These are phyloP conservation scores for Endothia cerciana DNA, from an alignment of 2,329 filamentous ascomycete genomes.

Conservation along the genomic window DNA sequence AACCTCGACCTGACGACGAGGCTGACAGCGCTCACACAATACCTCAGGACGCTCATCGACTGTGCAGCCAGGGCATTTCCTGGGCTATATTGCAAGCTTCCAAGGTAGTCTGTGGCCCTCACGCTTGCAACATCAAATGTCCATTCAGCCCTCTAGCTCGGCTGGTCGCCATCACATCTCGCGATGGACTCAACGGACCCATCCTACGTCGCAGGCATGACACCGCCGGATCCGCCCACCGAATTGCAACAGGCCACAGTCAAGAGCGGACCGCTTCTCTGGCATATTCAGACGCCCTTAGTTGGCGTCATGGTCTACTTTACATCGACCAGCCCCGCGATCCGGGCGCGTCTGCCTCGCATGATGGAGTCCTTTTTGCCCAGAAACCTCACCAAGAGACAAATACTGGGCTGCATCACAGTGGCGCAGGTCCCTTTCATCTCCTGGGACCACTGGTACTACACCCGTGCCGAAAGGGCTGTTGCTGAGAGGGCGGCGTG, in stretches of 20 bases:
- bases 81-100: not conserved
- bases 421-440: not conserved
- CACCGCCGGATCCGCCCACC: not conserved
- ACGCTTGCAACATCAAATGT: not conserved
- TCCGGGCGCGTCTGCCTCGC: not conserved
- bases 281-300: not conserved
- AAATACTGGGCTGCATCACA: not conserved
- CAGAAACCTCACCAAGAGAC: not conserved
- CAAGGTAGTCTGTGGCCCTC: not conserved
- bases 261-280: not conserved
- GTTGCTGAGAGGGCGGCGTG: conserved; percentile 1
- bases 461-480: not conserved
- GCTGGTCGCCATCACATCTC: not conserved
- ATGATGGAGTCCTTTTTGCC: not conserved
- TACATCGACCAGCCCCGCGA: not conserved
- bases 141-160: not conserved
- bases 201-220: not conserved
- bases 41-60: not conserved
- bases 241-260: not conserved
- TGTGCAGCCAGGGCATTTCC: not conserved
- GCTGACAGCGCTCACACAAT: not conserved
- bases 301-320: not conserved
- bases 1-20: not conserved
- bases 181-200: not conserved
- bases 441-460: not conserved